A percentile compares a stretch with the other conserved stretches of the same genome.
Evolutionary conservation across 2,329 filamentous ascomycete genomes (phyloP).

Genomic region (Corynespora cassiicola): DNA sequence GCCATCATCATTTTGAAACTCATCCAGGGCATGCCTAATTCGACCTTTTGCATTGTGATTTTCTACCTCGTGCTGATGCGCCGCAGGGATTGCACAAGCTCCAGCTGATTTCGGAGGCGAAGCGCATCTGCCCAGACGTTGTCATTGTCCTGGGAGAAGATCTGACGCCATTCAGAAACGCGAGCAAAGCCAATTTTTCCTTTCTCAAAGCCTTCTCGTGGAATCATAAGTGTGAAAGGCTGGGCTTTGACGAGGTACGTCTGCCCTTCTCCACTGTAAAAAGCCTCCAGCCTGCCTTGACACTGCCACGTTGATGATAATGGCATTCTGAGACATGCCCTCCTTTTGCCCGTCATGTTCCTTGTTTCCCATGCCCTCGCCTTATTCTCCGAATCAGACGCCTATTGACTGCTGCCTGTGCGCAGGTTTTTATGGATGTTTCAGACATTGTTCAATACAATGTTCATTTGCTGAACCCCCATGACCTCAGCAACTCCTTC

Average conservation of each 20-base stretch:
- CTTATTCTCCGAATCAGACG: not conserved
- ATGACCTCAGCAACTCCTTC: constrained; percentile 72
- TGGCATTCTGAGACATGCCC: constrained; percentile 7
- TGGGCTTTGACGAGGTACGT: constrained; percentile 87
- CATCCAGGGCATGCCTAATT: too few species aligned
- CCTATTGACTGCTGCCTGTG: constrained; percentile 3
- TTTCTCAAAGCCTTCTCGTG: constrained; percentile 78
- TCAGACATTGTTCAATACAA: constrained; percentile 90
- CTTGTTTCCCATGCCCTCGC: too few species aligned
- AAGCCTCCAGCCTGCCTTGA: constrained; percentile 15
- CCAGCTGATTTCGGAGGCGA: constrained; percentile 83
- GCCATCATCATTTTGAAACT: too few species aligned
- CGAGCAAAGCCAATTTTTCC: constrained; percentile 78
- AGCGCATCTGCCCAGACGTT: constrained; percentile 79
- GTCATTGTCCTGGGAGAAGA: constrained; percentile 84
- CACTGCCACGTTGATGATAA: constrained; percentile 14
- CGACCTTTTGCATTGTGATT: too few species aligned
- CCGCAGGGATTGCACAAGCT: constrained; percentile 72
- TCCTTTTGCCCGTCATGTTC: too few species aligned
- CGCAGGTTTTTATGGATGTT: constrained; percentile 75
- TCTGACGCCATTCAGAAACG: constrained; percentile 76
- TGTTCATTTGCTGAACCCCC: constrained; percentile 69
- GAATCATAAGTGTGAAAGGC: constrained; percentile 77
- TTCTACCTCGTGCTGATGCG: constrained; percentile 36
- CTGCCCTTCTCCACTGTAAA: constrained; percentile 36